Evolutionary conservation across 495 filamentous ascomycete genomes (phyloP).

Genomic region (Cryomyces antarcticus): DNA sequence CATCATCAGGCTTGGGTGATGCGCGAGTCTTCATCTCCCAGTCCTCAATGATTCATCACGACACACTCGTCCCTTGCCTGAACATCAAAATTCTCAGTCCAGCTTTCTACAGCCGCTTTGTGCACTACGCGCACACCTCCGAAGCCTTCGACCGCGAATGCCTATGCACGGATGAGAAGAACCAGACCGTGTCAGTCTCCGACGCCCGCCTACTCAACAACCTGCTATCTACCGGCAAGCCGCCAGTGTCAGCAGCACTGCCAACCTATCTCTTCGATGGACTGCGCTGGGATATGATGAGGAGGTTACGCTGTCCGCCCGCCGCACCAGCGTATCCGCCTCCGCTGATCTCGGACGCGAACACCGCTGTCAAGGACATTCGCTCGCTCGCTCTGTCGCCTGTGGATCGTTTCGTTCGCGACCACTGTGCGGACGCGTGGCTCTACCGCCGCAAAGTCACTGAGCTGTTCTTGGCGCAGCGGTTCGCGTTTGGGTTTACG

Average conservation of each 20-base stretch:
- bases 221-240: slow-evolving; percentile 2
- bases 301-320: slow-evolving; percentile 13
- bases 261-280: slow-evolving; percentile 3
- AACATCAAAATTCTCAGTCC: slow-evolving; percentile 33
- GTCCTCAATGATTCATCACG: neutral
- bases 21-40: neutral
- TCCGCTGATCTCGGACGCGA: neutral
- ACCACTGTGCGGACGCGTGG: neutral
- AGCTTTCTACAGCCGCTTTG: slow-evolving; percentile 37
- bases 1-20: slow-evolving; percentile 10
- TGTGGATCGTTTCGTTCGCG: slow-evolving; percentile 9
- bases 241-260: neutral
- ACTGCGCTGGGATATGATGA: slow-evolving; percentile 11
- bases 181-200: slow-evolving; percentile 30
- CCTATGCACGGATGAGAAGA: slow-evolving; percentile 20
- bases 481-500: slow-evolving; percentile 11
- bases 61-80: neutral
- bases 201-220: slow-evolving; percentile 21
- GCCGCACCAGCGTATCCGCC: slow-evolving; percentile 8
- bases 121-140: slow-evolving; percentile 28
- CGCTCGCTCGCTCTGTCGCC: slow-evolving; percentile 7
- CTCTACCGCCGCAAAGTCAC: slow-evolving; percentile 10
- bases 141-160: slow-evolving; percentile 31
- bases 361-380: slow-evolving; percentile 4
- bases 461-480: slow-evolving; percentile 13